A percentile compares a stretch with the other conserved stretches of the same genome.
These are phyloP conservation scores for Thuidium tamariscinum DNA, from an alignment of 225 moss, liverwort and hornwort genomes.

Conservation along the genomic window DNA sequence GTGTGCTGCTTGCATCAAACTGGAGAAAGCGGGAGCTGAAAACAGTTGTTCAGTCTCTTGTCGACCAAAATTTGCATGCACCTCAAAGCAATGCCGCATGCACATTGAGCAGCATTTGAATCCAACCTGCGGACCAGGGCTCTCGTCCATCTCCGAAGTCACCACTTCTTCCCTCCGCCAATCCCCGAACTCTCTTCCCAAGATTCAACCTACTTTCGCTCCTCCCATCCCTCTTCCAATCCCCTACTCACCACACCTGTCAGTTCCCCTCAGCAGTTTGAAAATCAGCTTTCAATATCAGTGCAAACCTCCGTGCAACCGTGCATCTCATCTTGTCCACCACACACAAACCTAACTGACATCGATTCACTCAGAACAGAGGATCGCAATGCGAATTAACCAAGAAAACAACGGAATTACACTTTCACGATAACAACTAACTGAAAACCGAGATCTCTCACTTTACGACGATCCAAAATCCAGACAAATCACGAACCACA, in stretches of 20 bases:
- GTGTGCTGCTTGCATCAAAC: background rate
- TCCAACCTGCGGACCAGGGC: background rate
- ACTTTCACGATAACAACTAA: background rate
- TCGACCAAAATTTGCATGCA: slow-evolving; percentile 12
- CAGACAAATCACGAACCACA: background rate
- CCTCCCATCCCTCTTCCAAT: background rate
- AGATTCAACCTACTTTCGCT: background rate
- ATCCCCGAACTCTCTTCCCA: background rate
- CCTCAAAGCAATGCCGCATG: slow-evolving; percentile 6
- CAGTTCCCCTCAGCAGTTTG: background rate
- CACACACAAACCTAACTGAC: background rate
- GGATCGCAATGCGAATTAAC: background rate
- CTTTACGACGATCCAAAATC: background rate
- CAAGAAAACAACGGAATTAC: background rate
- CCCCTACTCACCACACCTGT: background rate
- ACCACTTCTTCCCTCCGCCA: background rate
- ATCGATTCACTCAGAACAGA: background rate
- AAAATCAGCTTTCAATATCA: background rate
- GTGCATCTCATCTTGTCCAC: background rate
- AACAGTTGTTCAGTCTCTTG: background rate
- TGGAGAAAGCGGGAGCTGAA: slow-evolving; percentile 12
- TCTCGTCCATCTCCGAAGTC: background rate
- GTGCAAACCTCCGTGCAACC: background rate
- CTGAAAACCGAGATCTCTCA: background rate
- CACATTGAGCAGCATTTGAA: slow-evolving; percentile 28